Percentiles rank a stretch among this genome's conserved stretches.
Evolutionary conservation across 2,329 filamentous ascomycete species (phyloP).

Genomic region (Fusarium anthophilum): DNA sequence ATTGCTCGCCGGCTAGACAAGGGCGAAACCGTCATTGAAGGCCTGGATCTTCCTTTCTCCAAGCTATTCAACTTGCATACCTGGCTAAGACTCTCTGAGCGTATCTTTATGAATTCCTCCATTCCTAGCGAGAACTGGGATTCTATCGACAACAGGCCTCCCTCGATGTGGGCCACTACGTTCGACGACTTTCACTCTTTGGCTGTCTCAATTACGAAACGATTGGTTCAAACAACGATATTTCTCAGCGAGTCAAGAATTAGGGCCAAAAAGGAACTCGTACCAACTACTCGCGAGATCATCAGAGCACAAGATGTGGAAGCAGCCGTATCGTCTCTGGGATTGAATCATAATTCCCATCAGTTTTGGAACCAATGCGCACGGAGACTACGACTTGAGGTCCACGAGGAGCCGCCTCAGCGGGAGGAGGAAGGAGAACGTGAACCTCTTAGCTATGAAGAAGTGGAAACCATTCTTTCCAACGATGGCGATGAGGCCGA

Average conservation of each 20-base stretch:
- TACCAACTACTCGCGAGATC: slow-evolving; percentile 42
- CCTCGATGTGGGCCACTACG: slow-evolving; percentile 77
- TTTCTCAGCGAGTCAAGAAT: slow-evolving; percentile 77
- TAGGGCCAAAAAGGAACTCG: slow-evolving; percentile 56
- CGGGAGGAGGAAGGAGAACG: slow-evolving; percentile 36
- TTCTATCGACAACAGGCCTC: slow-evolving; percentile 66
- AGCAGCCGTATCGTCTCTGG: slow-evolving; percentile 60
- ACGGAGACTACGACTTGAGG: slow-evolving; percentile 59
- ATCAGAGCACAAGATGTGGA: slow-evolving; percentile 58
- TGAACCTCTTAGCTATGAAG: slow-evolving; percentile 27
- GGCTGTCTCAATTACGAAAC: slow-evolving; percentile 71
- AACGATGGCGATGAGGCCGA: slow-evolving; percentile 15
- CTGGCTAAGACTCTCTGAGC: slow-evolving; percentile 72
- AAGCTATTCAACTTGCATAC: slow-evolving; percentile 65
- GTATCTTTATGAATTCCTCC: slow-evolving; percentile 79
- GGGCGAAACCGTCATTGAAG: slow-evolving; percentile 27
- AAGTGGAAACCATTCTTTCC: slow-evolving; percentile 26
- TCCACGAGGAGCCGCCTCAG: slow-evolving; percentile 51
- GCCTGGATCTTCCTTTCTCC: slow-evolving; percentile 56
- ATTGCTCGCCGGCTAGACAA: slow-evolving; percentile 47
- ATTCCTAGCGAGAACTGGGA: slow-evolving; percentile 74
- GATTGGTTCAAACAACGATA: slow-evolving; percentile 74
- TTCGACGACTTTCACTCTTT: slow-evolving; percentile 80
- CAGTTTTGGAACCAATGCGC: slow-evolving; percentile 60
- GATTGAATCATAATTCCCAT: slow-evolving; percentile 49